These are phyloP conservation scores for Backusella tarrabulga DNA, from an alignment of 192 early-diverging fungal species.

Conservation along the genomic window DNA sequence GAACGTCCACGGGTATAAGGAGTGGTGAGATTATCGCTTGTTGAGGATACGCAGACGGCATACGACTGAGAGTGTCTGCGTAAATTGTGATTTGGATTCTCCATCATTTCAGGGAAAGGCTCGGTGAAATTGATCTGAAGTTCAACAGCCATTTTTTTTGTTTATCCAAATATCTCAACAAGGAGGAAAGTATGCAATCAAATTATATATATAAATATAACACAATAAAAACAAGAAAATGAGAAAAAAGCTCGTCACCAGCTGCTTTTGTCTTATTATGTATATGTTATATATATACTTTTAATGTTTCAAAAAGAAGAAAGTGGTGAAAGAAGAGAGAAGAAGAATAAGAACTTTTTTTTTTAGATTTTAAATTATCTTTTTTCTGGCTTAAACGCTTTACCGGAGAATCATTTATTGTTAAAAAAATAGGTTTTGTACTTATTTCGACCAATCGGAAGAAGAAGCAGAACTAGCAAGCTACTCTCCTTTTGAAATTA, in stretches of 20 bases:
- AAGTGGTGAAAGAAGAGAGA: background rate
- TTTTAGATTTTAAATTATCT: background rate
- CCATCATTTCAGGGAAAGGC: background rate
- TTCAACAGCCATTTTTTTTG: background rate
- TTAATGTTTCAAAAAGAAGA: background rate
- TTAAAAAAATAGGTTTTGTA: background rate
- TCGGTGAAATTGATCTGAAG: background rate
- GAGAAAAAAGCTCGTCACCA: background rate
- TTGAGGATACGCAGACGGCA: background rate
- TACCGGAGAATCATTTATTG: background rate
- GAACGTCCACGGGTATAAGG: conserved; percentile 11
- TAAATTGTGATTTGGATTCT: background rate
- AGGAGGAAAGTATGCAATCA: background rate
- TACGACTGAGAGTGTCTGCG: conserved; percentile 7
- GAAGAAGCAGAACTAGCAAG: conserved; percentile 10
- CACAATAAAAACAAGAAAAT: background rate
- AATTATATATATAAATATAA: background rate
- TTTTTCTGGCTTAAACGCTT: background rate
- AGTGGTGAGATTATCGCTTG: background rate
- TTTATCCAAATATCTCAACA: conserved; percentile 6
- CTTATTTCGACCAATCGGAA: conserved; percentile 13
- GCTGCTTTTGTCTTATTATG: background rate
- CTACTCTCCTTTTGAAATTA: conserved; percentile 7
- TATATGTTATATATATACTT: conserved; percentile 3
- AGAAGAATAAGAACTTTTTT: background rate